phyloP scores from a whole-genome alignment of 495 filamentous ascomycete genomes.

The Penicillium turbatum region DNA sequence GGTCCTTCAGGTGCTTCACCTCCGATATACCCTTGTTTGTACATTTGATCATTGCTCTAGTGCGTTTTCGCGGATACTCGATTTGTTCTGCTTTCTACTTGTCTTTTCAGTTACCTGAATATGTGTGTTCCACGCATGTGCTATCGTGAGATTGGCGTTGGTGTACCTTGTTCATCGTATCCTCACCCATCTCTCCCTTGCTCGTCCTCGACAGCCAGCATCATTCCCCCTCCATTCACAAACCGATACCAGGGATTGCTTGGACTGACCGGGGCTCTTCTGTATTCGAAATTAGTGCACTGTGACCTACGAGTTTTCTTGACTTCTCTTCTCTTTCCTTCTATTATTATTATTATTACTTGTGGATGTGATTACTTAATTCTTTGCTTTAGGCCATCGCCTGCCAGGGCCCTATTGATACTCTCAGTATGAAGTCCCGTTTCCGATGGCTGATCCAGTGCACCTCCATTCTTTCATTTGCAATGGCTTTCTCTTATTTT shows the following conservation, averaged over 20 bases:
- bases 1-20: slow-evolving; percentile 38
- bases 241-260: slow-evolving; percentile 6
- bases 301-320: slow-evolving; percentile 35
- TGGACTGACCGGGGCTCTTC: slow-evolving; percentile 11
- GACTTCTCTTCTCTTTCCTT: slow-evolving; percentile 25
- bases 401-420: slow-evolving; percentile 7
- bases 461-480: slow-evolving; percentile 7
- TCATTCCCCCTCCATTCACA: background rate
- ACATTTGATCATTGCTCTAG: slow-evolving; percentile 36
- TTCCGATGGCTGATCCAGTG: slow-evolving; percentile 8
- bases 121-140: slow-evolving; percentile 26
- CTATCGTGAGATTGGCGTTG: slow-evolving; percentile 41
- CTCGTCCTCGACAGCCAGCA: slow-evolving; percentile 12
- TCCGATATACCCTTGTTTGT: slow-evolving; percentile 49
- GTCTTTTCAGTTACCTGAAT: slow-evolving; percentile 29
- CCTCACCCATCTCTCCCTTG: slow-evolving; percentile 28
- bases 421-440: slow-evolving; percentile 12
- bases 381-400: slow-evolving; percentile 14
- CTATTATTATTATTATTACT: slow-evolving; percentile 35
- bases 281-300: slow-evolving; percentile 37
- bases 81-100: slow-evolving; percentile 22
- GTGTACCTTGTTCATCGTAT: slow-evolving; percentile 30
- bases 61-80: slow-evolving; percentile 22
- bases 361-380: slow-evolving; percentile 34
- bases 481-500: background rate